A percentile compares a stretch with the other conserved stretches of the same genome.
Conservation (phyloP, 225 moss, liverwort and hornwort species). For the Bryum argenteum region DNA sequence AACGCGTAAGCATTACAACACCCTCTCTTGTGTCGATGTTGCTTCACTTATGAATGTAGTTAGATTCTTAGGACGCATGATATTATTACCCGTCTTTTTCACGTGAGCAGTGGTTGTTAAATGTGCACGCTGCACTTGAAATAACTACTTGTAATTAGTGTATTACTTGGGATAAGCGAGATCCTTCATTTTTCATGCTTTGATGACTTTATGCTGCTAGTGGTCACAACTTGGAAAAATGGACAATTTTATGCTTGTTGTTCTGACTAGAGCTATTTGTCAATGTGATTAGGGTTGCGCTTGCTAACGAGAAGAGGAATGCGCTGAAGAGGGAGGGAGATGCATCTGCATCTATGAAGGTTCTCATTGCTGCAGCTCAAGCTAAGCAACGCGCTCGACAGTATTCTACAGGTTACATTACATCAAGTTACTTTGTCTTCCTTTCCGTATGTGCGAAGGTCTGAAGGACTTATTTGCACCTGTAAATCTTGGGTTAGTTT, state of each 20-base stretch:
- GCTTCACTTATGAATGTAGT: background rate
- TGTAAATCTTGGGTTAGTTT: background rate
- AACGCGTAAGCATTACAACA: conserved; percentile 52
- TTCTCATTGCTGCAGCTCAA: conserved; percentile 97
- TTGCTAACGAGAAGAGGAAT: conserved; percentile 96
- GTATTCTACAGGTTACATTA: conserved; percentile 41
- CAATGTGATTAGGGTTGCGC: conserved; percentile 68
- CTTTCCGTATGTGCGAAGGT: background rate
- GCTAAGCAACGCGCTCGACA: conserved; percentile 91
- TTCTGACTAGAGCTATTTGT: conserved; percentile 1
- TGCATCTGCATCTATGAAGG: conserved; percentile 83
- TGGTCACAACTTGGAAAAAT: background rate
- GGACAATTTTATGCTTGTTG: background rate
- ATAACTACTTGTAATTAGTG: background rate
- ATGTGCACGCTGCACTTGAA: background rate
- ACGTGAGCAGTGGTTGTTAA: background rate
- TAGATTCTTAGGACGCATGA: background rate
- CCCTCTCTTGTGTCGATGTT: background rate
- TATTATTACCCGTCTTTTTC: background rate
- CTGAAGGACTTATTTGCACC: background rate
- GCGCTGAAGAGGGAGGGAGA: conserved; percentile 79
- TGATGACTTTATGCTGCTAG: background rate
- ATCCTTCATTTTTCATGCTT: background rate
- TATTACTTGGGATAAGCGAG: background rate
- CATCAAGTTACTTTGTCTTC: background rate